These are phyloP conservation scores for Gynandropsis gynandra DNA, from an alignment of 345 rosid genomes.

Conservation along the genomic window DNA sequence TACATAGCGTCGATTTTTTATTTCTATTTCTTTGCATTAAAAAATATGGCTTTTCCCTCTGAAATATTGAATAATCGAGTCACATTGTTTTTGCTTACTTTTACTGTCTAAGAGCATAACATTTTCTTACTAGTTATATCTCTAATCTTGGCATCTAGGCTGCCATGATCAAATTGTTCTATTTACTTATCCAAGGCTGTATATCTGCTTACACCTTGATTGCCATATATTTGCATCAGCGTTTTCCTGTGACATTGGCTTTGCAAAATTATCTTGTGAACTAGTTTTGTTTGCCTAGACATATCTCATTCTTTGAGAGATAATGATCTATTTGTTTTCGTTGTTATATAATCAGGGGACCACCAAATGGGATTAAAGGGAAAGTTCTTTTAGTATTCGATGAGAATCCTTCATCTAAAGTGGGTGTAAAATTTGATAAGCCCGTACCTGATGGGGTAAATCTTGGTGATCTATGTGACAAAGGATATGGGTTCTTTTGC, in stretches of 20 bases:
- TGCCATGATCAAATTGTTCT: neutral
- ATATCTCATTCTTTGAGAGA: neutral
- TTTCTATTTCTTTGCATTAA: too few relatives aligned
- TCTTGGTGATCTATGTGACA: slow-evolving; percentile 66
- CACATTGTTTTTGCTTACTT: too few relatives aligned
- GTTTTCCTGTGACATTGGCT: neutral
- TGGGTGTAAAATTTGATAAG: slow-evolving; percentile 84
- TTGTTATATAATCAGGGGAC: slow-evolving; percentile 52
- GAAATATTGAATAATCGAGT: too few relatives aligned
- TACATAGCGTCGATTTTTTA: too few relatives aligned
- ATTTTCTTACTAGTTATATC: too few relatives aligned
- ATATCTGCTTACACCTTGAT: neutral
- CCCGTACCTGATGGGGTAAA: slow-evolving; percentile 78
- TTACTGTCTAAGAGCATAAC: too few relatives aligned
- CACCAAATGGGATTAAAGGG: slow-evolving; percentile 56
- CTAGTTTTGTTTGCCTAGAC: neutral
- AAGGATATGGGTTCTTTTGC: slow-evolving; percentile 78
- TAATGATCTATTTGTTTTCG: neutral
- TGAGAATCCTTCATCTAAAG: slow-evolving; percentile 68
- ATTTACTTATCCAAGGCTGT: neutral
- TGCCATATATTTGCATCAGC: neutral
- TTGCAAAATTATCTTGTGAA: slow-evolving; percentile 4
- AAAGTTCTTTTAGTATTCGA: slow-evolving; percentile 56
- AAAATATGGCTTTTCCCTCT: too few relatives aligned
- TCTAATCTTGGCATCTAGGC: too few relatives aligned